phyloP scores from a whole-genome alignment of 495 filamentous ascomycete species.

The Ramalina peruviana region DNA sequence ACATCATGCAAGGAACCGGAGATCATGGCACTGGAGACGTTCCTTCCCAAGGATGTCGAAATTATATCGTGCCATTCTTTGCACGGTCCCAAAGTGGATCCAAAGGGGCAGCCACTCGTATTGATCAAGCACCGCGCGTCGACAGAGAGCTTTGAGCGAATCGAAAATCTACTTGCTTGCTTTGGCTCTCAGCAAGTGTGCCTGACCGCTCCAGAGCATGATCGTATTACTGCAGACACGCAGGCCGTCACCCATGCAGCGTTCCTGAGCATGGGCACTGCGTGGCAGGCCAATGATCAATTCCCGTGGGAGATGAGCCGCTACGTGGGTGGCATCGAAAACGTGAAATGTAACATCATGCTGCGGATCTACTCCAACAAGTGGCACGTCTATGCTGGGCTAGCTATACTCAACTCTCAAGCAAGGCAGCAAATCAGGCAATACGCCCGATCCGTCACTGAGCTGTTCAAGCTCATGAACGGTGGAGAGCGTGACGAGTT shows the following conservation, averaged over 20 bases:
- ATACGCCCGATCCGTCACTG: constrained; percentile 84
- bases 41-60: constrained; percentile 78
- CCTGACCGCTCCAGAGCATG: constrained; percentile 74
- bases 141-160: constrained; percentile 57
- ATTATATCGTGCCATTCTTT: constrained; percentile 96
- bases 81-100: constrained; percentile 83
- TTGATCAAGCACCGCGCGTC: constrained; percentile 86
- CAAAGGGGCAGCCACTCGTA: constrained; percentile 74
- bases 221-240: constrained; percentile 94
- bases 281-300: constrained; percentile 83
- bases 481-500: constrained; percentile 69
- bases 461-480: constrained; percentile 92
- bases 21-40: constrained; percentile 79
- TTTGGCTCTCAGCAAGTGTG: constrained; percentile 72
- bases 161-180: constrained; percentile 66
- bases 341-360: constrained; percentile 97
- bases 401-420: constrained; percentile 89
- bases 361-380: constrained; percentile 95
- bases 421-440: constrained; percentile 85
- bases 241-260: constrained; percentile 96
- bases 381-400: constrained; percentile 97
- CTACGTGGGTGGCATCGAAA: constrained; percentile 94
- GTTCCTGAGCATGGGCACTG: constrained; percentile 92
- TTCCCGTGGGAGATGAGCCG: constrained; percentile 92
- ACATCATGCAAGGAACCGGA: constrained; percentile 98